These are phyloP conservation scores for Tympanopsis confertula DNA, from an alignment of 2,329 filamentous ascomycete genomes.

Conservation along the genomic window DNA sequence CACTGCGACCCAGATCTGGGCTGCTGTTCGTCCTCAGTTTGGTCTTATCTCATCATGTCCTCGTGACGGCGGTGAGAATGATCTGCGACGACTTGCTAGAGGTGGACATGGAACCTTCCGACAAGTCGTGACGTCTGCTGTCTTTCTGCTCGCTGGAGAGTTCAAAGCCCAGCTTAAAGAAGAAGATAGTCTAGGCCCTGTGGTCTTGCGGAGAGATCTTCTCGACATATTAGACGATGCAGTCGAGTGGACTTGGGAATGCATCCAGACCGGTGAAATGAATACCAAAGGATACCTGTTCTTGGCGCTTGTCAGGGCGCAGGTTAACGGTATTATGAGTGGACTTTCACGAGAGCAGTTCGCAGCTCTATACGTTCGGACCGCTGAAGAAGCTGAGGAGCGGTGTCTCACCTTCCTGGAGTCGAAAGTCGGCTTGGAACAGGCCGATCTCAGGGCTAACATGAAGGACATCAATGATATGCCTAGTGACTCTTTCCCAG, in stretches of 20 bases:
- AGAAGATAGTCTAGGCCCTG: constrained; percentile 21
- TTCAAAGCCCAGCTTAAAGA: constrained; percentile 26
- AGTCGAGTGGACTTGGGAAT: constrained; percentile 22
- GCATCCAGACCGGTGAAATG: constrained; percentile 36
- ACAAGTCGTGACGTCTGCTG: constrained; percentile 17
- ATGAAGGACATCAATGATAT: constrained; percentile 6
- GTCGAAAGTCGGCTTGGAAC: constrained; percentile 10
- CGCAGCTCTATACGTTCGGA: constrained; percentile 17
- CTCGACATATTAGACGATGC: constrained; percentile 27
- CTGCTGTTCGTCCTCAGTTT: constrained; percentile 18
- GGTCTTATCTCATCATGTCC: constrained; percentile 3
- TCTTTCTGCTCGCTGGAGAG: constrained; percentile 25
- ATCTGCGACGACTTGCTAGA: constrained; percentile 23
- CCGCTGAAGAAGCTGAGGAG: constrained; percentile 22
- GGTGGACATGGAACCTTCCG: constrained; percentile 29
- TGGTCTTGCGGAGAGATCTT: constrained; percentile 25
- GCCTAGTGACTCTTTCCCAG: constrained; percentile 11
- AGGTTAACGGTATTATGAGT: constrained; percentile 27
- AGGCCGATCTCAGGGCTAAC: constrained; percentile 5
- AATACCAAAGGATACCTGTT: constrained; percentile 32
- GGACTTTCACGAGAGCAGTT: constrained; percentile 21
- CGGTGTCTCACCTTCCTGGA: constrained; percentile 20
- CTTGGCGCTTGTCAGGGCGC: constrained; percentile 28
- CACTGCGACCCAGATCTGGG: constrained; percentile 32
- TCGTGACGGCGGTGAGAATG: constrained; percentile 9